A percentile compares a stretch with the other conserved stretches of the same genome.
Conservation (phyloP, 768 basidiomycete species). For the Termitomyces sp. region DNA sequence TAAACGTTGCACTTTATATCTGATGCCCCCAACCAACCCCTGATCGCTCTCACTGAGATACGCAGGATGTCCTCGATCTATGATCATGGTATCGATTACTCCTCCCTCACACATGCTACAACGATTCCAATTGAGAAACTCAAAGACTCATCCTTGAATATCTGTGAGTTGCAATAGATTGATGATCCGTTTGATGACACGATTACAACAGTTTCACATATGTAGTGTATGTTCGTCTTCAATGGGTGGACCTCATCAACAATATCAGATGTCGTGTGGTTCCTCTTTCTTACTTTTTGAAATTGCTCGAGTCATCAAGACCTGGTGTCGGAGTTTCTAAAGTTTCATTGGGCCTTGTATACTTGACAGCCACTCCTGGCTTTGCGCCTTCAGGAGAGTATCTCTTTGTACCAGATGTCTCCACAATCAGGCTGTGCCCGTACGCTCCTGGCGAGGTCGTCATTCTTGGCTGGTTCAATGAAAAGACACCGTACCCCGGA, state of each 20-base stretch:
- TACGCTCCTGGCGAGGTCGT: slow-evolving; percentile 61
- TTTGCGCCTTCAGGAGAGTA: slow-evolving; percentile 54
- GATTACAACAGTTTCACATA: not conserved
- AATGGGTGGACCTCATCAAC: slow-evolving; percentile 67
- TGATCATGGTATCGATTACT: slow-evolving; percentile 20
- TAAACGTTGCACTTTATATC: not conserved
- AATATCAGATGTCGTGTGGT: slow-evolving; percentile 57
- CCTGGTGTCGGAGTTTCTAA: slow-evolving; percentile 52
- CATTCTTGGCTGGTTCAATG: slow-evolving; percentile 68
- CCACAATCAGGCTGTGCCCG: slow-evolving; percentile 46
- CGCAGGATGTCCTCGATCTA: slow-evolving; percentile 14
- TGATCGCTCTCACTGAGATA: too few relatives aligned
- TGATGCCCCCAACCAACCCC: too few relatives aligned
- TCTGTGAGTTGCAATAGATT: slow-evolving; percentile 4
- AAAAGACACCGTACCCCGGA: slow-evolving; percentile 41
- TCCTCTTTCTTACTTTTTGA: slow-evolving; percentile 49
- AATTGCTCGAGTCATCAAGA: slow-evolving; percentile 46
- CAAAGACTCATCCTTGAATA: slow-evolving; percentile 6
- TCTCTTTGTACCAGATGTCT: slow-evolving; percentile 54
- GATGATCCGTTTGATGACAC: too few relatives aligned
- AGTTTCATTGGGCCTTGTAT: slow-evolving; percentile 49
- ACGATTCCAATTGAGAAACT: slow-evolving; percentile 10
- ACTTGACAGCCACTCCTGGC: slow-evolving; percentile 41
- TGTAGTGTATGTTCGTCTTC: slow-evolving; percentile 49
- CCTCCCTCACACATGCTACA: slow-evolving; percentile 4